Evolutionary conservation across 768 basidiomycete species (phyloP).

Genomic region (Punctularia strigosozonata): DNA sequence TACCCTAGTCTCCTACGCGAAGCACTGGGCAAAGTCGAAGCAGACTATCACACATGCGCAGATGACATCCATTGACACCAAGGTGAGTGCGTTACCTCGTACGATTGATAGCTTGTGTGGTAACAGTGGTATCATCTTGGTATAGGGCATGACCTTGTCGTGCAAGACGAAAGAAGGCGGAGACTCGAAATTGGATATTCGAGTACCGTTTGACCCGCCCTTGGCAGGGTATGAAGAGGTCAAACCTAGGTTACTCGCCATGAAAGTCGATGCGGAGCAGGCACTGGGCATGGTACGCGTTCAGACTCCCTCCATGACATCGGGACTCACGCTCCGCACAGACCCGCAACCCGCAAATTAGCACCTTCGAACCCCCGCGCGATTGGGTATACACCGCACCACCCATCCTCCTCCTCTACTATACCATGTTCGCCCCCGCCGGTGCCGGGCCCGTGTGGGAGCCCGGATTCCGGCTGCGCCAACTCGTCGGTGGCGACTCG

Average conservation of each 20-base stretch:
- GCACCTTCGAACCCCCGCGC: slow-evolving; percentile 37
- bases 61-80: slow-evolving; percentile 59
- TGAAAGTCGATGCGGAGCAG: slow-evolving; percentile 76
- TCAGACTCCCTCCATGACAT: slow-evolving; percentile 6
- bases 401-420: slow-evolving; percentile 21
- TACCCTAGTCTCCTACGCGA: slow-evolving; percentile 75
- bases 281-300: slow-evolving; percentile 70
- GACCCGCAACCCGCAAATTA: slow-evolving; percentile 40
- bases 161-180: slow-evolving; percentile 42
- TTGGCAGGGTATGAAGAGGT: slow-evolving; percentile 70
- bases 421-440: slow-evolving; percentile 16
- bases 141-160: slow-evolving; percentile 56
- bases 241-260: slow-evolving; percentile 64
- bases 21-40: slow-evolving; percentile 59
- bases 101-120: neutral
- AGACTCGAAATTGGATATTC: slow-evolving; percentile 31
- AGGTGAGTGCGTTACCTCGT: slow-evolving; percentile 26
- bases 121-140: neutral
- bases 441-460: slow-evolving; percentile 10
- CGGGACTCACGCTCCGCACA: slow-evolving; percentile 13
- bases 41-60: slow-evolving; percentile 44
- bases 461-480: slow-evolving; percentile 21
- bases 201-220: slow-evolving; percentile 58
- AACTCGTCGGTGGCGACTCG: slow-evolving; percentile 17
- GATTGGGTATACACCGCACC: slow-evolving; percentile 14